phyloP scores from a whole-genome alignment of 768 basidiomycete genomes.

The Chiua virens region DNA sequence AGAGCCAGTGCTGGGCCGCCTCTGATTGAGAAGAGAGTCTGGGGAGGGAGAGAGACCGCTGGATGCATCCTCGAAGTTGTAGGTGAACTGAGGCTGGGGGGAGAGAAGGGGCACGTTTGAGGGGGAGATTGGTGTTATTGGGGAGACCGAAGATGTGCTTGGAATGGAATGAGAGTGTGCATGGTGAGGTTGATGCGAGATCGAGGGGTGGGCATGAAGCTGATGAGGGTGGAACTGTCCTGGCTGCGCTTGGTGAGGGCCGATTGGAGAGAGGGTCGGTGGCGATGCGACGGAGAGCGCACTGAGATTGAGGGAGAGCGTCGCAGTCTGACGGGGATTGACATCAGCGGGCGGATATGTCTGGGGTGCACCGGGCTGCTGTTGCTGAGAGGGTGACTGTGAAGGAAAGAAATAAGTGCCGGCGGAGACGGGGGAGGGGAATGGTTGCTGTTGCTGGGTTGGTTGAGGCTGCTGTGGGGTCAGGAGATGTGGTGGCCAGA shows the following conservation, averaged over 20 bases:
- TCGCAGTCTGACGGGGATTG: slow-evolving; percentile 27
- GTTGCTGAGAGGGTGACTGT: slow-evolving; percentile 14
- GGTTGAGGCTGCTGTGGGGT: slow-evolving; percentile 3
- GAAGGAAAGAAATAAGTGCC: slow-evolving; percentile 22
- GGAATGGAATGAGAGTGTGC: slow-evolving; percentile 18
- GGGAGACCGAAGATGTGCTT: slow-evolving; percentile 37
- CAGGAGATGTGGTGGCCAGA: slow-evolving; percentile 22
- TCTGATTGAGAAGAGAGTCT: slow-evolving; percentile 30
- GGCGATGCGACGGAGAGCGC: slow-evolving; percentile 67
- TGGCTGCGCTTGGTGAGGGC: slow-evolving; percentile 41
- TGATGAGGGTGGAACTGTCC: slow-evolving; percentile 59
- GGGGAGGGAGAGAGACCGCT: slow-evolving; percentile 27
- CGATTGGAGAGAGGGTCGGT: slow-evolving; percentile 63
- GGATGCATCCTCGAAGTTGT: slow-evolving; percentile 48
- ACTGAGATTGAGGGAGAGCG: slow-evolving; percentile 67
- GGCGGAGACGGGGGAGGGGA: slow-evolving; percentile 29
- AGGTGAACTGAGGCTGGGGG: slow-evolving; percentile 45
- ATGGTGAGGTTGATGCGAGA: slow-evolving; percentile 19
- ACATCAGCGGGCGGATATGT: slow-evolving; percentile 11
- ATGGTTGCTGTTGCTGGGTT: slow-evolving; percentile 12
- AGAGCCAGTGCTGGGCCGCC: slow-evolving; percentile 38
- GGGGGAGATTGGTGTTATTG: slow-evolving; percentile 61
- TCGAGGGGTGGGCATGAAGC: slow-evolving; percentile 52
- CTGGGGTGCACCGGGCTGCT: slow-evolving; percentile 9
- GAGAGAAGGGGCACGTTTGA: slow-evolving; percentile 44